Conservation (phyloP, 352 stramenopile species). For the Pythium phragmitis region DNA sequence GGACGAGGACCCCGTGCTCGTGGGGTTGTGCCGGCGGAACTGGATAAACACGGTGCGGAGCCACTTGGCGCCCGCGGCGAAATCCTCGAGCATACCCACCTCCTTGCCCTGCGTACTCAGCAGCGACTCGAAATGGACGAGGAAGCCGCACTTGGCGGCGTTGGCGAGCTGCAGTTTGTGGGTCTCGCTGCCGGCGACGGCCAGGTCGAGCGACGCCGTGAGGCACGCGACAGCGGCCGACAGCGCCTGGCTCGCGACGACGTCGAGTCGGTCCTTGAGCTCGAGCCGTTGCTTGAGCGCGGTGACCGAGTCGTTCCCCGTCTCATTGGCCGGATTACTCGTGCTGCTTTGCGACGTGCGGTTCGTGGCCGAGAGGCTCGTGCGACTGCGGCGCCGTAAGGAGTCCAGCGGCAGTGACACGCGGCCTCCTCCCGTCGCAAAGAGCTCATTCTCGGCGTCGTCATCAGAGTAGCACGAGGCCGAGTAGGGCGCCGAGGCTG, state of each 20-base stretch:
- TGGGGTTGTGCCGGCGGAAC: constrained; percentile 45
- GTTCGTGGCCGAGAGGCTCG: constrained; percentile 14
- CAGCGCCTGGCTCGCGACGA: constrained; percentile 75
- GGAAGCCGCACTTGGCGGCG: constrained; percentile 53
- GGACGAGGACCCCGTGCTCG: constrained; percentile 20
- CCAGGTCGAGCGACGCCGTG: constrained; percentile 65
- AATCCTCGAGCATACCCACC: constrained; percentile 93
- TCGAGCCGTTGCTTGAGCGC: constrained; percentile 71
- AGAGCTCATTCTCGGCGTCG: constrained; percentile 24
- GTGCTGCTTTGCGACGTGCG: constrained; percentile 21
- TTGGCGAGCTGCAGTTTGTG: constrained; percentile 61
- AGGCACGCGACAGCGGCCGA: constrained; percentile 69
- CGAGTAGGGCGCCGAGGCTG: constrained; percentile 14
- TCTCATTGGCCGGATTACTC: constrained; percentile 12
- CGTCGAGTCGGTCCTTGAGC: constrained; percentile 63
- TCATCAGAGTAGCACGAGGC: constrained; percentile 30
- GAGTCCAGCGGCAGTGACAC: constrained; percentile 3
- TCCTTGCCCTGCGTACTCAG: constrained; percentile 93
- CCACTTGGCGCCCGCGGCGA: constrained; percentile 81
- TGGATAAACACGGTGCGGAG: constrained; percentile 77
- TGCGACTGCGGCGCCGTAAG: constrained; percentile 10
- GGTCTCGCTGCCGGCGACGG: constrained; percentile 46
- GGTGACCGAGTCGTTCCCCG: constrained; percentile 39
- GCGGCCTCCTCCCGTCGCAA: not conserved
- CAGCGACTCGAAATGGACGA: constrained; percentile 85